Base-by-base conservation (phyloP, 2,329 filamentous ascomycete species). In the Epichloe typhina region DNA sequence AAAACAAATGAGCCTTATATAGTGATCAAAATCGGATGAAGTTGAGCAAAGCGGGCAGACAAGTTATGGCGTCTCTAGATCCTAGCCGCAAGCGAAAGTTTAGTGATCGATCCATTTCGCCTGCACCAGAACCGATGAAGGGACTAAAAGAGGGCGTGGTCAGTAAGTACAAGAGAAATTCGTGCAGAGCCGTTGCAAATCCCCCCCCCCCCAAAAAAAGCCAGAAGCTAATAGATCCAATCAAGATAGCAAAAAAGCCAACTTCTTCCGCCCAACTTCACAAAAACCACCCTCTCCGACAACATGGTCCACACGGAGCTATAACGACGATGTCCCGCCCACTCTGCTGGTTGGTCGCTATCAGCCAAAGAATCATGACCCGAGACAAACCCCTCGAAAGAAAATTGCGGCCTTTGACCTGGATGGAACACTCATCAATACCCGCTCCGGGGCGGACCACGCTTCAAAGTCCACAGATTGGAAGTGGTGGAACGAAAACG, bases 401-500 rank as follows among this genome's bases (percentile, higher is more conserved):
- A 86, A 82, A 62, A 73, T 88, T 50, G 84, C 83, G 0, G 83
- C 81, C 0, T 88, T 88, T 57, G 84, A 88, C 58, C 72, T 88
- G 21, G 93, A 98, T 64, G 93, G 87, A 7, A 98, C 93, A 0
- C 69, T 98, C 36, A 88, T 98, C 54, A 73, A 74, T 2, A 85
- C 88, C 0, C 75, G 80, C 4, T 95, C 89, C 0, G 89, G 89
- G 7, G 93, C 88, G 66, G 84, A 78, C 47, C 91, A 91, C 61
- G 76, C 80, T 3, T 76, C 76, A 48, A 79, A 82, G 56, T 78
- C 82, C 0, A 72, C 73, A 4, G 91, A 97, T 63, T 98, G 93
- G 93, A 88, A 87, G 65, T 98, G 93, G 93, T 97, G 89, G 88
- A 72, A 94, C 64, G 59, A 68, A 13, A 74, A 69, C 17, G 86